Evolutionary conservation across 495 filamentous ascomycete species (phyloP), one percentile per base, ranked within the genome.

Genomic region (Lophiostoma macrostomum): DNA sequence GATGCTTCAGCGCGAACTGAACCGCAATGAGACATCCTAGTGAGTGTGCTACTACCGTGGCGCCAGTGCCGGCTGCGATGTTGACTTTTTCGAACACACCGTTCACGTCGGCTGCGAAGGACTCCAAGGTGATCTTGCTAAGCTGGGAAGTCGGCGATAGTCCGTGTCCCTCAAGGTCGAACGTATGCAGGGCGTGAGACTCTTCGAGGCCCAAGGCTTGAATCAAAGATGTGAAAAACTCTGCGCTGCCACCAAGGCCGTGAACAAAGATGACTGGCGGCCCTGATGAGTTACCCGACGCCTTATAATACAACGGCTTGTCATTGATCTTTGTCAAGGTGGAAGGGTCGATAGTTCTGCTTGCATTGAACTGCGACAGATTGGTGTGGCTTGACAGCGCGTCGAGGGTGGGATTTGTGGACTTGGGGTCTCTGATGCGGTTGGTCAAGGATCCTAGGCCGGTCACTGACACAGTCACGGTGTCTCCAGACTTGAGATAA

Each of bases 131-230:
- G 28, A 73, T 45, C 13, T 61, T 51, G 50, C 67, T 70, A 29
- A 68, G 53, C 23, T 76, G 67, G 27, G 69, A 63, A 3, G 78
- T 72, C 12, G 77, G 68, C 30, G 72, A 74, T 14, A 75, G 59
- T 1, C 78, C 79, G 55, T 79, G 79, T 5, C 79, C 78, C 60
- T 81, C 78, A 1, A 81, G 67, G 56, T 81, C 78, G 41, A 66
- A 74, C 18, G 73, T 63, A 49, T 73, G 73, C 22, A 67, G 55
- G 18, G 60, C 66, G 39, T 68, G 62, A n/a, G 45, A 50, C 28
- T 46, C 35, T 2, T 51, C 50, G 16, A 69, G 56, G 24, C 52
- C 36, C 1, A 71, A 37, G 1, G 50, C 18, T 13, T 66, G 19
- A 32, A 76, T 64, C 12, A 79, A 45, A 0, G 78, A 76, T 12